Base-by-base conservation (phyloP, 2,329 filamentous ascomycete genomes). In the Leptographium procerum region DNA sequence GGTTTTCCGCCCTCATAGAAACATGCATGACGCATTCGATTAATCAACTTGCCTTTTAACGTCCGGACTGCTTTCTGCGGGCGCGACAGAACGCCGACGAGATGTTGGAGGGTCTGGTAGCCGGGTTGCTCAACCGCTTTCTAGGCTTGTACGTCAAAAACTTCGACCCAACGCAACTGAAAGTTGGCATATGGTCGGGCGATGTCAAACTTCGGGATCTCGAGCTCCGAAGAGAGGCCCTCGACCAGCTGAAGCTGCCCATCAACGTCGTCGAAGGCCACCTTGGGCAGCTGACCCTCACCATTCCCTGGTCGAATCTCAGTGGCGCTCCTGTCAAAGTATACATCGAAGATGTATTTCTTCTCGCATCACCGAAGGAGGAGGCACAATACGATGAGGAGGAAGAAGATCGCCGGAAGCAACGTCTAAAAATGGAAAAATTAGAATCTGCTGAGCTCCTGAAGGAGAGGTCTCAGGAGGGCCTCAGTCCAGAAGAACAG, bases 111-210 rank as follows among this genome's bases (percentile, higher is more conserved):
- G 89, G 91, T 66, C 81, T 99, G 66, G 94, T 97, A 64, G 91
- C 94, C 67, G 95, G 92, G 75, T 81, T 99, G 78, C 86, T 99
- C 67, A 99, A 99, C 78, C 88, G 95, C 78, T 97, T 99, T 75
- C 77, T 99, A 83, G 95, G 94, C 81, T 96, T 97, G 88, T 99
- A 99, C 73, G 92, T 99, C 73, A 91, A 95, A 81, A 97, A 99
- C 75, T 99, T 99, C 71, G 94, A 99, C 73, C 90, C 94, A 57
- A 88, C 90, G 68, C 94, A 99, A 77, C 82, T 99, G 64, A 99
- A 99, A 71, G 91, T 99, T 63, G 94, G 95, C 63, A 99, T 99
- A 68, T 99, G 92, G 94, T 95, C 89, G 26, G 94, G 95, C 66
- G 94, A 99, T 76, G 94, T 99, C 68, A 96, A 95, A 75, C 81